Evolutionary conservation across 192 early-diverging fungal genomes (phyloP).

Genomic region (Podila horticola): DNA sequence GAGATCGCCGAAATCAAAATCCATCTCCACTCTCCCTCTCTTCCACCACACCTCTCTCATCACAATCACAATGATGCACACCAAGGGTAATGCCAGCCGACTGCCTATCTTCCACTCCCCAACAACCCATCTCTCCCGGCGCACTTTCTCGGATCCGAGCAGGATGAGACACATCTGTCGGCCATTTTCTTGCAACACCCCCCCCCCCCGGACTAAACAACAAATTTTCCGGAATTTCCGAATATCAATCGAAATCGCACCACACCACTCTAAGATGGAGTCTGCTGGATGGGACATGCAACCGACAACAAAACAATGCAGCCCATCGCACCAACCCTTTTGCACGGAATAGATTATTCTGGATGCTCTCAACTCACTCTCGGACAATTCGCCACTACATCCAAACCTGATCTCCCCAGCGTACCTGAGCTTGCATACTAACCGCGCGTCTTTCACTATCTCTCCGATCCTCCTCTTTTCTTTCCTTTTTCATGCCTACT

Average conservation of each 20-base stretch:
- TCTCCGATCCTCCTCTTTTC: too few relatives aligned
- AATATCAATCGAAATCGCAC: neutral
- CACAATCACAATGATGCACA: conserved; percentile 3
- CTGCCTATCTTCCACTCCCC: neutral
- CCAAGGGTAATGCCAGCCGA: neutral
- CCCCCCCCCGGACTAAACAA: neutral
- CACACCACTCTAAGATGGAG: neutral
- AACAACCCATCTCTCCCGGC: neutral
- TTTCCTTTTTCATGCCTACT: too few relatives aligned
- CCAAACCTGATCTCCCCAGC: too few relatives aligned
- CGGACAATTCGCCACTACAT: too few relatives aligned
- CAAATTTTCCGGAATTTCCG: conserved; percentile 3
- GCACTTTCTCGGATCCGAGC: neutral
- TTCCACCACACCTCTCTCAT: neutral
- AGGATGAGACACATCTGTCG: neutral
- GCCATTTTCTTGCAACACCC: neutral
- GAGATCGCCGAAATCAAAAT: neutral
- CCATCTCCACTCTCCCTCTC: conserved; percentile 2
- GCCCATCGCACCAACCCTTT: neutral
- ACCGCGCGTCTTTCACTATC: too few relatives aligned
- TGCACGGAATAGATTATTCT: too few relatives aligned
- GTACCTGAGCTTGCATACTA: too few relatives aligned
- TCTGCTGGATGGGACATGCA: too few relatives aligned
- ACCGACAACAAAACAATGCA: neutral
- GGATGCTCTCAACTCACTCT: too few relatives aligned